Evolutionary conservation across 2,329 filamentous ascomycete genomes (phyloP), one percentile per base, ranked within the genome.

Genomic region (Trichoderma lentiforme): DNA sequence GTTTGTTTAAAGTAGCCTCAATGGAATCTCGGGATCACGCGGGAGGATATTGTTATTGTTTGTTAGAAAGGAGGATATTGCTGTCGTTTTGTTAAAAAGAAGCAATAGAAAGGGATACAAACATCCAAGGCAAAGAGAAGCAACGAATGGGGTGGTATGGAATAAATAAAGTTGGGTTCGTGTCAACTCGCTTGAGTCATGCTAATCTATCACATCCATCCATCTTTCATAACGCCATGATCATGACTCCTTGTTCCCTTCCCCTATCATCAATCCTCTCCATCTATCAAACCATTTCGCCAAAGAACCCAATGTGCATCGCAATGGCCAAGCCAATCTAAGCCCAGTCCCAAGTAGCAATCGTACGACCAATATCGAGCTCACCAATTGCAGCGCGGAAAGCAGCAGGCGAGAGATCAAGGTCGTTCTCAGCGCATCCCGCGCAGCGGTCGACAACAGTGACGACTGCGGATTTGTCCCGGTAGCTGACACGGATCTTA

Each of bases 381-480:
- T 66, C 66, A 21, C 80, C 81, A 24, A 80, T 86, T 61, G 88
- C 76, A 74, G 78, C 76, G 73, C 83, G 79, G 77, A 88, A 89
- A 1, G 82, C 84, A 5, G 78, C 76, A 1, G 83, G 79, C 12
- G 83, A 86, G 26, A 87, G 78, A 75, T 89, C 87, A 21, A 89
- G 74, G 76, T 88, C 85, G 30, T 81, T 78, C 11, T 82, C 74
- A 30, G 74, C 75, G 74, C 87, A 89, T 0, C 82, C 85, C 0
- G 73, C 79, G 81, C 91, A 94, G 66, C 91, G 85, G 80, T 94
- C 92, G 6, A 93, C 90, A 7, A 94, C 88, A 24, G 82, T 89
- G 30, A 93, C 85, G 74, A 90, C 88, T 14, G 89, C 84, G 53
- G 85, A 73, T 57, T 75, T 76, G 63, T 74, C 79, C 39, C 82